Base-by-base conservation (phyloP, 768 basidiomycete species). In the Calocera cornea region DNA sequence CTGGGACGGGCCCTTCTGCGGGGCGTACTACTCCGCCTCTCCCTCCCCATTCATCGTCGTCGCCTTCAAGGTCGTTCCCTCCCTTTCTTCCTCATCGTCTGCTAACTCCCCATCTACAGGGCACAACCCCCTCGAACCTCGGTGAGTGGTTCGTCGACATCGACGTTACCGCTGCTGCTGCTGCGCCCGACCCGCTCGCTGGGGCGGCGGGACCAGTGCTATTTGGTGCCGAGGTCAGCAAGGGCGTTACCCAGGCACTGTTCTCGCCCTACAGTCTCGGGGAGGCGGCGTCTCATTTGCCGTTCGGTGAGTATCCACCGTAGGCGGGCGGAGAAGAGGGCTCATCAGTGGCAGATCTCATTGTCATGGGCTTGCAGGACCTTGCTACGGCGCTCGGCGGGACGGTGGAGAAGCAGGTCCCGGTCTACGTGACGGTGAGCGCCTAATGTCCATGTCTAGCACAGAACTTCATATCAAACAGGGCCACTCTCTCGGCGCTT, bases 1-100 rank as follows among this genome's bases (percentile, higher is more conserved):
- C 54, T 60, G 54, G 54, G 54, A 60, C 54, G 54, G 54, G 5
- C 54, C 54, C 8, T 60, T 60, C 31, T 60, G 54, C 54, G 54
- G 54, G 54, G 54, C 54, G 54, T 60, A 29, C 54, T 60, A 60
- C 54, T 33, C 27, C 54, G 7, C 54, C 31, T 60, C 54, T 19
- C 31, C 24, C 2, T 5, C 27, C 2, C 27, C 54, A 60, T 60
- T 29, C 54, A 60, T 60, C 2, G 16, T 60, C 11, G 27, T 60
- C 11, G 54, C 54, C 14, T 60, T 60, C 54, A 60, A 60, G 54
- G 54, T 60, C 49, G 11, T 33, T 33, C 54, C 54, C 54, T 27
- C 54, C 31, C 31, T 33, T 27, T 27, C 54, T 27, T 27, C 31
- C 31, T 33, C 54, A 7, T 60, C 24, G 14, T 60, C 31, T 27